phyloP scores from a whole-genome alignment of 495 filamentous ascomycete genomes.

The Annulohypoxylon nitens region DNA sequence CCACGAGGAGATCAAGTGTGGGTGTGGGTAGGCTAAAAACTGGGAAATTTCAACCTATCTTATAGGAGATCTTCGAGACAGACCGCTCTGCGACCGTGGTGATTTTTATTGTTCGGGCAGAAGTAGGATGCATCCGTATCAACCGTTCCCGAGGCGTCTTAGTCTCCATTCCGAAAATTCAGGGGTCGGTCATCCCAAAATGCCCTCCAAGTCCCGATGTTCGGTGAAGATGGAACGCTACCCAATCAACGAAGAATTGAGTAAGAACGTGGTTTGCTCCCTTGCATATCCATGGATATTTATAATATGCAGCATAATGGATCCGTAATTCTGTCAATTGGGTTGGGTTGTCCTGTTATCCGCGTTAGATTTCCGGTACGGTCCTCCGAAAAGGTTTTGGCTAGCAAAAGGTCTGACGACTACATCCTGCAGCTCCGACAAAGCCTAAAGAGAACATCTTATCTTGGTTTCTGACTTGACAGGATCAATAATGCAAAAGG shows the following conservation, averaged over 20 bases:
- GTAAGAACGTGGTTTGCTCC: constrained; percentile 10
- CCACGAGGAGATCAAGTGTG: constrained; percentile 19
- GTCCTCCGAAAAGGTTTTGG: constrained; percentile 36
- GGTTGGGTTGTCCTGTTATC: neutral
- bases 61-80: constrained; percentile 15
- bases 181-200: constrained; percentile 17
- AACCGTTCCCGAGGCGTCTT: constrained; percentile 14
- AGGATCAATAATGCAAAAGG: neutral
- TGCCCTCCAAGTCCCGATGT: constrained; percentile 14
- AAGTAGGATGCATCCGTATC: constrained; percentile 15
- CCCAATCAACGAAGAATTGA: constrained; percentile 3
- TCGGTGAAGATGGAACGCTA: constrained; percentile 16
- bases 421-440: neutral
- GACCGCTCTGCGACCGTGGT: constrained; percentile 16
- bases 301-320: constrained; percentile 11
- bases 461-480: constrained; percentile 6
- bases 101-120: constrained; percentile 13
- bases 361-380: constrained; percentile 17
- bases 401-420: constrained; percentile 7
- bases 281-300: neutral
- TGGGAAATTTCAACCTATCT: constrained; percentile 9
- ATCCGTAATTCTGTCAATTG: constrained; percentile 7
- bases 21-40: constrained; percentile 28
- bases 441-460: constrained; percentile 23
- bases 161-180: constrained; percentile 19